These are phyloP conservation scores for Hyphopichia pseudoburtonii DNA, from an alignment of 1,139 yeast species.

Conservation along the genomic window DNA sequence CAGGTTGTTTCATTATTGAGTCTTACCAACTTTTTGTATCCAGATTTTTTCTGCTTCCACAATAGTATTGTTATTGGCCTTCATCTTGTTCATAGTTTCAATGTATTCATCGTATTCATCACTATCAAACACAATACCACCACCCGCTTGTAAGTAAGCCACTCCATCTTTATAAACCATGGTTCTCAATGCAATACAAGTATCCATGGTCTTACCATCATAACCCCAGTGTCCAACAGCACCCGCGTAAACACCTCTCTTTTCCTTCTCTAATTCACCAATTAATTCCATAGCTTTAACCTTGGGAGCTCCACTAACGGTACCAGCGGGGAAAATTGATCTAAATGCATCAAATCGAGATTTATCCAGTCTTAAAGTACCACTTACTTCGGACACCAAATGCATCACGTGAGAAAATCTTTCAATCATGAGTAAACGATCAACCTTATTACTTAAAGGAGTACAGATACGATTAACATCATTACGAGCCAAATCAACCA, in stretches of 20 bases:
- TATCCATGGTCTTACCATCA: conserved; percentile 90
- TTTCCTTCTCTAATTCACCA: conserved; percentile 84
- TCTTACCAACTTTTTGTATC: conserved; percentile 48
- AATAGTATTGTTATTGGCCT: conserved; percentile 85
- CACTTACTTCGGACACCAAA: conserved; percentile 91
- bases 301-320: conserved; percentile 97
- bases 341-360: conserved; percentile 95
- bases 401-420: conserved; percentile 98
- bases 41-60: conserved; percentile 86
- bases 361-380: conserved; percentile 78
- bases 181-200: conserved; percentile 94
- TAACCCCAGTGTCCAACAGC: conserved; percentile 99
- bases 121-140: conserved; percentile 94
- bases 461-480: conserved; percentile 94
- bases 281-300: conserved; percentile 95
- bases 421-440: conserved; percentile 83
- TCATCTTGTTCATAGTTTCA: conserved; percentile 97
- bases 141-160: conserved; percentile 97
- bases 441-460: conserved; percentile 81
- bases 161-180: conserved; percentile 91
- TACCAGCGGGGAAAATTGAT: conserved; percentile 97
- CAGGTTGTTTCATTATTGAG: not conserved
- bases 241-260: conserved; percentile 96
- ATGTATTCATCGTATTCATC: conserved; percentile 94
- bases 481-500: conserved; percentile 94